Conservation (phyloP, 225 moss, liverwort and hornwort genomes). For the Anthoceros angustus region DNA sequence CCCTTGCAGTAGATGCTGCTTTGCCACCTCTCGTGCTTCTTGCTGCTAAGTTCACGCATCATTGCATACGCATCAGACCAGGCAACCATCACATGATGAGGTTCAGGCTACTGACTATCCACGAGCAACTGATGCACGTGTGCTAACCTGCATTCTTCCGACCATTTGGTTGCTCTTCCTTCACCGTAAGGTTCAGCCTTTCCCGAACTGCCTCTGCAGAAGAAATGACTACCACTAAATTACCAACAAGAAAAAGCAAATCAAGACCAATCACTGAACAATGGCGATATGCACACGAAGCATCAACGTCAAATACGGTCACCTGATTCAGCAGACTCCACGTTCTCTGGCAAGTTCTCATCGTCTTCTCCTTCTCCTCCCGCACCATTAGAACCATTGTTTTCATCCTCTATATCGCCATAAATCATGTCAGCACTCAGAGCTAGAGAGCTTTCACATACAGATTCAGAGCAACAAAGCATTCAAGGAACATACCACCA, state of each 20-base stretch:
- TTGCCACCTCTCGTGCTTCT: background rate
- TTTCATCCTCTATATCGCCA: background rate
- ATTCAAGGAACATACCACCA: slow-evolving; percentile 18
- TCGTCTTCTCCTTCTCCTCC: no score
- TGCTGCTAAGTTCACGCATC: background rate
- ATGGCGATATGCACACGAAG: background rate
- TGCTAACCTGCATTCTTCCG: no score
- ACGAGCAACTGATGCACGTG: background rate
- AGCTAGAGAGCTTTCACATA: background rate
- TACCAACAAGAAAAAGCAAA: background rate
- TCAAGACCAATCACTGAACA: background rate
- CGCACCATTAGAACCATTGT: no score
- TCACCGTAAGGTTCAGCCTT: background rate
- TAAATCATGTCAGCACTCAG: background rate
- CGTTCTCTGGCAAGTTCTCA: no score
- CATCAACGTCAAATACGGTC: background rate
- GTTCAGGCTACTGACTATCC: no score
- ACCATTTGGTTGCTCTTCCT: background rate
- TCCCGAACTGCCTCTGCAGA: background rate
- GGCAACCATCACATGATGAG: background rate
- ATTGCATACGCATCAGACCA: background rate
- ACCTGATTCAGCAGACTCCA: no score
- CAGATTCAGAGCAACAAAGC: background rate
- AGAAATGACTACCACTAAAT: background rate
- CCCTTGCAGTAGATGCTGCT: background rate